Conservation (phyloP, 2,329 filamentous ascomycete species). For the Mollisia scopiformis region DNA sequence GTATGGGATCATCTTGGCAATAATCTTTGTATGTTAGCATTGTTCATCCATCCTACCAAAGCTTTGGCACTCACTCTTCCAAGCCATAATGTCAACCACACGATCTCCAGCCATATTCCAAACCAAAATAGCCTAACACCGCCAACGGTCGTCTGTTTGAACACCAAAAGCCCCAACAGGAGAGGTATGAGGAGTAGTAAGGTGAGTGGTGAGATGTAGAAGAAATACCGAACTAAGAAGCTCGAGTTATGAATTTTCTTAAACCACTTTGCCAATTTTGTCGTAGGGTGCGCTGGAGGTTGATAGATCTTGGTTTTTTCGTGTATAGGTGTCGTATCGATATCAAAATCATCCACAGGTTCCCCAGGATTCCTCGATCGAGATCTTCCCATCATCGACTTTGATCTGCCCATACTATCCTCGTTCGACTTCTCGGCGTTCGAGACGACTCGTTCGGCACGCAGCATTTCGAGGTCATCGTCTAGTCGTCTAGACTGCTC, state of each 20-base stretch:
- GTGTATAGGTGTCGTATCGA: conserved; percentile 66
- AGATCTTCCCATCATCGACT: conserved; percentile 39
- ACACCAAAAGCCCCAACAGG: conserved; percentile 64
- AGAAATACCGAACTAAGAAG: conserved; percentile 69
- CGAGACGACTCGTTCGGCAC: conserved; percentile 62
- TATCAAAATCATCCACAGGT: conserved; percentile 58
- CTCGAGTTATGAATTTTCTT: conserved; percentile 68
- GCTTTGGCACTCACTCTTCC: conserved; percentile 50
- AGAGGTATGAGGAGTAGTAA: conserved; percentile 69
- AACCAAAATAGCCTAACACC: conserved; percentile 87
- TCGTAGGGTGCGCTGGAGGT: conserved; percentile 64
- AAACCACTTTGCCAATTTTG: conserved; percentile 63
- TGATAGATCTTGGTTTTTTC: conserved; percentile 67
- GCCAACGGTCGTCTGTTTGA: conserved; percentile 64
- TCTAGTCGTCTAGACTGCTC: conserved; percentile 64
- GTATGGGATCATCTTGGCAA: conserved; percentile 66
- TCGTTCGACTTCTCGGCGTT: conserved; percentile 30
- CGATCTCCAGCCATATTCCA: conserved; percentile 89
- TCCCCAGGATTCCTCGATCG: conserved; percentile 56
- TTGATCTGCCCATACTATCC: conserved; percentile 38
- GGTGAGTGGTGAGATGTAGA: conserved; percentile 70
- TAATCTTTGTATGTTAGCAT: conserved; percentile 44
- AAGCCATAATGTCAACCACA: conserved; percentile 91
- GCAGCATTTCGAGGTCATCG: conserved; percentile 67
- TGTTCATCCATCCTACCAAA: background rate